Base-by-base conservation (phyloP, 2,329 filamentous ascomycete species). In the Aureobasidium sp. region DNA sequence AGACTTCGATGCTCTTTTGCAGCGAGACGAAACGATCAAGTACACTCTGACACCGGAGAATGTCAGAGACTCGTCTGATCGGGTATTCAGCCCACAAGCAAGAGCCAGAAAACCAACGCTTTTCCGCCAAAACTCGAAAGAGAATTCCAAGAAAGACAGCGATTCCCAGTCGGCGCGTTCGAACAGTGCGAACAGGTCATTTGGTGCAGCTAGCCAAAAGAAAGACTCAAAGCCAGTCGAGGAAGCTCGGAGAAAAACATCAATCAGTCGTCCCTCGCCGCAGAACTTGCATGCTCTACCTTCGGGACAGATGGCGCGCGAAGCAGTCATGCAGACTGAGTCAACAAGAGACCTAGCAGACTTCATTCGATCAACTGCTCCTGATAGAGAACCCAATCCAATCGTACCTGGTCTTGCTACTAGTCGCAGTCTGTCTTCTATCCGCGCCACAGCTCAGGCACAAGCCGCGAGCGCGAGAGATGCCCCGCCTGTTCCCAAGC, bases 311-410 rank as follows among this genome's bases (percentile, higher is more conserved):
- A 67, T 73, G 63, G 85, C 91, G 27, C 84, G 92, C 65, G 92
- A 96, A 67, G 86, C 91, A 1, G 83, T 88, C 65, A 79, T 89
- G 9, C 81, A 85, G 10, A 79, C 81, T 5, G 88, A 92, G 65
- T 90, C 90, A 0, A 84, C 88, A 9, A 81, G 86, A 50, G 92
- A 96, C 69, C 90, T 97, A 76, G 89, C 91, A 26, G 88, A 95
- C 63, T 97, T 96, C 72, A 90, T 96, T 69, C 87, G 90, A 64
- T 89, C 88, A 0, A 96, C 91, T 34, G 91, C 90, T 1, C 89
- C 93, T 68, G 63, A 69, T 66, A 63, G 68, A 55, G 71, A 73
- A 57, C 65, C 59, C 26, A 64, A 64, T 36, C 61, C 62, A 17
- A 41, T 63, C 15, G 46, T 65, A 2, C 65, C 65, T 55, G 46